Base-by-base conservation (phyloP, 306 rosid species). In the Rosa multiflora region DNA sequence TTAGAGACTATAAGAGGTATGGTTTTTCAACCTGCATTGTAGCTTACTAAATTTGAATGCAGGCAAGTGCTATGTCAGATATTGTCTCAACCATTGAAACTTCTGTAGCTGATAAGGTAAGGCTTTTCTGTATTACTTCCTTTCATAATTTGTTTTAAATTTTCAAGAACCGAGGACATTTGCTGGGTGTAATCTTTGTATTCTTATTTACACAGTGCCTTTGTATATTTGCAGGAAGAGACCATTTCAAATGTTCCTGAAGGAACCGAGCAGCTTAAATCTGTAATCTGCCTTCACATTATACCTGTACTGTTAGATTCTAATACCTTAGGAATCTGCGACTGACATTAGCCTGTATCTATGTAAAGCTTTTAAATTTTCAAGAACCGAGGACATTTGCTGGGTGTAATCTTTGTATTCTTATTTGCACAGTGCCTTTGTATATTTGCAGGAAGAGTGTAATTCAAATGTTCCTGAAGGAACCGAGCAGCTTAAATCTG, bases 401-500 rank as follows among this genome's bases (percentile, higher is more conserved):
- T 43, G n/a, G 61, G 10, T 58, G 52, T 59, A 12, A 62, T 47
- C 6, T 51, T 20, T 69, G 35, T 10, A 72, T 74, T 51, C 68
- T 71, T 23, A 14, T 69, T 49, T 59, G n/a, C 59, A 69, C 23
- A 74, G 40, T 64, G n/a, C 39, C 39, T 40, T 17, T 43, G 2
- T 40, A 49, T 68, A 11, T 44, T 48, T 78, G 70, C 58, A 83
- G 91, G 87, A 74, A 74, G 86, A 46, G 58, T 56, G 80, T 23
- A 32, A 59, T 59, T 77, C 63, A 67, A 32, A 69, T 35, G 80
- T 48, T 61, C 78, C 71, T 6, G 76, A 81, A 80, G 76, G 78
- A 78, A 55, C 58, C 46, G 63, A 80, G 74, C 81, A 72, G 72
- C 61, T 18, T 53, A 62, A 39, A 80, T 69, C 58, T 73, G 81